These are phyloP conservation scores for Epichloe amarillans DNA, from an alignment of 2,329 filamentous ascomycete species.

Conservation along the genomic window DNA sequence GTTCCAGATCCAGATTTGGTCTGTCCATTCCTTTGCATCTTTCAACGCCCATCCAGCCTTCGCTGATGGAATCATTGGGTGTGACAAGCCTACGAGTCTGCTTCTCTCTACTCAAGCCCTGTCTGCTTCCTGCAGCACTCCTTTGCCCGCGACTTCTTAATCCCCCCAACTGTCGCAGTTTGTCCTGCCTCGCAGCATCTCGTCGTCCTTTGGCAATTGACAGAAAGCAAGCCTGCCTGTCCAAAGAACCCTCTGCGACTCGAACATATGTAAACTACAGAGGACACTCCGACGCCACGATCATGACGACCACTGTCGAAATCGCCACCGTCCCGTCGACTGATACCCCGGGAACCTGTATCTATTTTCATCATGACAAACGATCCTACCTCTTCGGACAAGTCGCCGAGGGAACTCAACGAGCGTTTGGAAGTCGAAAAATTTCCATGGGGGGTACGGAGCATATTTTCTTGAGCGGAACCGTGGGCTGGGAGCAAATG, in stretches of 20 bases:
- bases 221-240: neutral
- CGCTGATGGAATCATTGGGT: constrained; percentile 6
- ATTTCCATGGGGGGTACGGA: constrained; percentile 50
- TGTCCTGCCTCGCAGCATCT: neutral
- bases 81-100: neutral
- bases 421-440: constrained; percentile 57
- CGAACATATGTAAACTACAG: neutral
- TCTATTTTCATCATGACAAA: constrained; percentile 69
- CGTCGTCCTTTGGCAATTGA: neutral
- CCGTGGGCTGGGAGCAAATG: constrained; percentile 57
- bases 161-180: neutral
- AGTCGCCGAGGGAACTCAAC: constrained; percentile 71
- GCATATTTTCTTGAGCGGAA: constrained; percentile 74
- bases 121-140: neutral
- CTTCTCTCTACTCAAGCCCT: neutral
- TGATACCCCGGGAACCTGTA: constrained; percentile 69
- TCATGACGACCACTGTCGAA: constrained; percentile 64
- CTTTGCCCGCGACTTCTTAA: neutral
- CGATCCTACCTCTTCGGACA: constrained; percentile 79
- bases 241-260: neutral
- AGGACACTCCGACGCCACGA: constrained; percentile 6
- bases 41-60: neutral
- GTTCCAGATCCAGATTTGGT: neutral
- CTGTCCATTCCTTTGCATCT: neutral
- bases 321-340: constrained; percentile 71